Evolutionary conservation across 225 moss, liverwort and hornwort species (phyloP).

Genomic region (Bryoerythrophyllum caledonicum): DNA sequence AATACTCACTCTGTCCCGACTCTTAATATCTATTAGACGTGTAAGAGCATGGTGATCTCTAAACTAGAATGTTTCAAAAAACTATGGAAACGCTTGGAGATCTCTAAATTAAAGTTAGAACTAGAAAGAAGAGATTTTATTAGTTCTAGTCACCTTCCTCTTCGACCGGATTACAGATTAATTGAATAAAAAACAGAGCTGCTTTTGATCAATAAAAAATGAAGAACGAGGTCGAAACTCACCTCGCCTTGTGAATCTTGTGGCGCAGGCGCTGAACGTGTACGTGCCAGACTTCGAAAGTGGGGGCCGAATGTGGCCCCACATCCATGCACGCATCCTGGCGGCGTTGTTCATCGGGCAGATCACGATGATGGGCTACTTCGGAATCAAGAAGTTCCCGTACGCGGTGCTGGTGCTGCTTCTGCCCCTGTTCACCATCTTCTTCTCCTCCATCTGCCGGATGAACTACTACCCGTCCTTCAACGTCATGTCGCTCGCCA

Average conservation of each 20-base stretch:
- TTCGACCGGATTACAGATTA: no score
- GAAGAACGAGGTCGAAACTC: not conserved
- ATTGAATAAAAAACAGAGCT: no score
- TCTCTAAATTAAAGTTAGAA: no score
- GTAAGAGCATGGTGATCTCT: no score
- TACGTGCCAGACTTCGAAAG: constrained; percentile 68
- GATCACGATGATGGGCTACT: constrained; percentile 74
- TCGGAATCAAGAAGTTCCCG: constrained; percentile 61
- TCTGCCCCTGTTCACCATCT: constrained; percentile 57
- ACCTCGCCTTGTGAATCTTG: not conserved
- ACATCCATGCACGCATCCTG: constrained; percentile 61
- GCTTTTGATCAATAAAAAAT: no score
- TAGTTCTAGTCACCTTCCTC: no score
- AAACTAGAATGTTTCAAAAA: no score
- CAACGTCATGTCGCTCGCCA: constrained; percentile 51
- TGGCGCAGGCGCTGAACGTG: constrained; percentile 53
- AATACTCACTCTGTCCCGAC: no score
- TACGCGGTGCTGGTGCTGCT: constrained; percentile 48
- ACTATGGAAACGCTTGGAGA: no score
- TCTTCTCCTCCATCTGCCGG: constrained; percentile 61
- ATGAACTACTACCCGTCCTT: constrained; percentile 74
- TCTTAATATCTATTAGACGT: no score
- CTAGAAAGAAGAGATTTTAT: no score
- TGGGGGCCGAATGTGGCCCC: constrained; percentile 78
- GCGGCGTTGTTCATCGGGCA: constrained; percentile 66